Conservation (phyloP, 1,139 yeast species). For the Nakaseomyces bracarensis region DNA sequence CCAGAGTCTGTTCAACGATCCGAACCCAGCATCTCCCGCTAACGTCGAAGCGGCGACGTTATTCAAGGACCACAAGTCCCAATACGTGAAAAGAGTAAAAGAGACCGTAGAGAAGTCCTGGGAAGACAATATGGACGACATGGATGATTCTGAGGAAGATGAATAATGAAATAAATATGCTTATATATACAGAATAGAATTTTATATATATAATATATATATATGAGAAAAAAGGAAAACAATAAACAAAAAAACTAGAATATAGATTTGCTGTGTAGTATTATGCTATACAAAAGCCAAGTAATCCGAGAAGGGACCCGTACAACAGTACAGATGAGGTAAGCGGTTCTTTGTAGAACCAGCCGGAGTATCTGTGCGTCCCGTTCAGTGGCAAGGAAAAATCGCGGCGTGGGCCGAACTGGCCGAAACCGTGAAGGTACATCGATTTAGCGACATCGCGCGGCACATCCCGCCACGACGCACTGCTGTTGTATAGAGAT, state of each 20-base stretch:
- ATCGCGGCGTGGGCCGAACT: background rate
- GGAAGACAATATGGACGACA: conserved; percentile 68
- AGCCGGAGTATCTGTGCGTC: too few species aligned
- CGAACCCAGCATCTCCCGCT: conserved; percentile 94
- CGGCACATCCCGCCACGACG: background rate
- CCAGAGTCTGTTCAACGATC: conserved; percentile 84
- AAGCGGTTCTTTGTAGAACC: too few species aligned
- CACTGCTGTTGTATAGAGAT: background rate
- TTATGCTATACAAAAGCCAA: background rate
- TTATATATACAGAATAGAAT: background rate
- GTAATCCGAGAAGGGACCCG: background rate
- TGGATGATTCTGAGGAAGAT: conserved; percentile 60
- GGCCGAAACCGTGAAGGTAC: conserved; percentile 1
- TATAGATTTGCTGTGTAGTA: background rate
- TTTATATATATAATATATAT: background rate
- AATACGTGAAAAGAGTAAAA: conserved; percentile 81
- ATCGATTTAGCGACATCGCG: background rate
- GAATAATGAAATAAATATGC: conserved; percentile 22
- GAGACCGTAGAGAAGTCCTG: conserved; percentile 91
- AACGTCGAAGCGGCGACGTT: conserved; percentile 96
- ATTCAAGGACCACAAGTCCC: conserved; percentile 90
- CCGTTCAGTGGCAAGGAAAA: background rate
- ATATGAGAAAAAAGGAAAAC: background rate
- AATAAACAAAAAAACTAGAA: too few species aligned
- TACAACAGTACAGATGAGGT: background rate